Evolutionary conservation across 441 rosid species (phyloP), one percentile per base, ranked within the genome.

Genomic region (Populus hybrid): DNA sequence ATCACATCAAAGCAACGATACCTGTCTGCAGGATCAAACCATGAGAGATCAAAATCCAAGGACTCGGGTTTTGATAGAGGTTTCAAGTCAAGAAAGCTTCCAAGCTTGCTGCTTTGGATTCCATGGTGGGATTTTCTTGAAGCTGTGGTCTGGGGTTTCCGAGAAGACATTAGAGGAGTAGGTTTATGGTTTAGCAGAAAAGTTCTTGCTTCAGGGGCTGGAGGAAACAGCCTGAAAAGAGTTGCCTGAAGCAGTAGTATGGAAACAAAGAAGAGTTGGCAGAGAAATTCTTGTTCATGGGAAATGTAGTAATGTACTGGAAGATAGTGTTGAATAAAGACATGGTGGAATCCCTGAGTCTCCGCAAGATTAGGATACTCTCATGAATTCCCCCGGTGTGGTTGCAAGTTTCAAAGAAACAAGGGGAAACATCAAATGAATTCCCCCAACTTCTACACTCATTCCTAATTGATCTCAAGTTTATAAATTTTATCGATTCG

Each of bases 81-180:
- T 69, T 79, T 68, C 73, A 91, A 70, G 71, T 87, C 89, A n/a
- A 88, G 89, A 74, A 89, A 88, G 76, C 32, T 82, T 7, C 82
- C 88, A 35, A 73, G 74, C 61, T 81, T 89, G 86, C 86, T 73
- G 75, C 42, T 70, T 16, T 75, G 82, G 79, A 79, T 71, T 73
- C 80, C 53, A 14, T 9, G 70, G 73, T 14, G 78, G n/a, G 63
- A 28, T 9, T n/a, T 77, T 72, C 74, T 71, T 23, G 84, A 46
- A 73, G 75, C 23, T 26, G 63, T 11, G 67, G 40, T 40, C 24
- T 7, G 67, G 69, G 70, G 69, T 59, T 50, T 71, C n/a, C 81
- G 70, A 73, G 76, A 71, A 26, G 80, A 53, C 70, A 77, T 36
- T 16, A 69, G 28, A 72, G 75, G 75, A 19, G 66, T 9, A 0